Percentiles rank a stretch among this genome's conserved stretches.
Evolutionary conservation across 495 filamentous ascomycete species (phyloP).

Genomic region (Immersiella caudata): DNA sequence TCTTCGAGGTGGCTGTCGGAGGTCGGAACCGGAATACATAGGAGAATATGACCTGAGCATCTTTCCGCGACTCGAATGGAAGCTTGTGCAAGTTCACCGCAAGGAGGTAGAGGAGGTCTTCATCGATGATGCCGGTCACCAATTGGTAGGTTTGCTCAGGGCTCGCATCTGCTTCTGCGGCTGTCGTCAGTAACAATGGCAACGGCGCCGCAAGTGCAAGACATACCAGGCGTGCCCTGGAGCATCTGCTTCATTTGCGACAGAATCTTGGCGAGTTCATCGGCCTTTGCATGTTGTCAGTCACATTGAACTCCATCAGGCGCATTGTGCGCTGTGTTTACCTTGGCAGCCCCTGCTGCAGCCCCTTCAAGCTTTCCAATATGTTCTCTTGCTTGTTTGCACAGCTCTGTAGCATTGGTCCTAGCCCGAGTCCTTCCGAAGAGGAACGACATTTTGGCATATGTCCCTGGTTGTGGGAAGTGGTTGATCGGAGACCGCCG

Average conservation of each 20-base stretch:
- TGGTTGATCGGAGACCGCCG: conserved; percentile 1
- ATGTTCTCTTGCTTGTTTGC: conserved; percentile 58
- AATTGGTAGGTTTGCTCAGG: conserved; percentile 85
- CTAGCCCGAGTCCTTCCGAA: conserved; percentile 71
- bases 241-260: conserved; percentile 81
- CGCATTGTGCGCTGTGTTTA: conserved; percentile 29
- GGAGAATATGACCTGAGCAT: conserved; percentile 86
- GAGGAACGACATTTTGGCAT: conserved; percentile 79
- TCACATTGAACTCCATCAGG: conserved; percentile 1
- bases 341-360: conserved; percentile 54
- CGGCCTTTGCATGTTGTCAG: conserved; percentile 44
- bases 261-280: conserved; percentile 68
- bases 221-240: conserved; percentile 78
- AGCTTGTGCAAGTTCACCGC: conserved; percentile 77
- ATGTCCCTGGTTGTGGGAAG: conserved; percentile 19
- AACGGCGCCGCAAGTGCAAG: not conserved
- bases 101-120: conserved; percentile 84
- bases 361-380: conserved; percentile 56
- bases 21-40: conserved; percentile 82
- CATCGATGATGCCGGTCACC: conserved; percentile 76
- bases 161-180: conserved; percentile 75
- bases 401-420: conserved; percentile 55
- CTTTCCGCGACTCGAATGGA: conserved; percentile 92
- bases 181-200: not conserved
- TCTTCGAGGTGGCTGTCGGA: conserved; percentile 55